Evolutionary conservation across 2,329 filamentous ascomycete genomes (phyloP).

Genomic region (Verticillium nubilum): DNA sequence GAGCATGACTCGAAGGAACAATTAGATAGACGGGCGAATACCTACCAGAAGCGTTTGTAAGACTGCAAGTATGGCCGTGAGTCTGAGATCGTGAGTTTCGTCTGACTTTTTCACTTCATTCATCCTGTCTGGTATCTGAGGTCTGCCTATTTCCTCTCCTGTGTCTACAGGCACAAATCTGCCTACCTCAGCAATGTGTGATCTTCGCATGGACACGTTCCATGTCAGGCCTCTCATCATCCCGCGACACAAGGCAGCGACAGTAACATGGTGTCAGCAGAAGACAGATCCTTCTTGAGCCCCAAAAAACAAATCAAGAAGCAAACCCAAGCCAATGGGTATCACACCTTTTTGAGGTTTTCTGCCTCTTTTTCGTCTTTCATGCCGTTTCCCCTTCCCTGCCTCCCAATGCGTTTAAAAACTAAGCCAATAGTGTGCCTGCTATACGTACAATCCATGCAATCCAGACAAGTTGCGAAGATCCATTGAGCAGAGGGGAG

Average conservation of each 20-base stretch:
- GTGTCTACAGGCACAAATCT: no score
- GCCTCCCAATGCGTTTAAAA: no score
- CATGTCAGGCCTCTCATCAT: no score
- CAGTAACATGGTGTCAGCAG: no score
- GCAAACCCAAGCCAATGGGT: not conserved
- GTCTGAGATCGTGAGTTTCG: no score
- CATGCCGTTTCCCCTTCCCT: not conserved
- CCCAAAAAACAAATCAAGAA: not conserved
- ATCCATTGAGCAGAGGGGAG: not conserved
- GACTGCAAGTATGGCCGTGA: no score
- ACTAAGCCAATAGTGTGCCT: no score
- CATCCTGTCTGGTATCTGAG: not conserved
- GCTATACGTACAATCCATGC: not conserved
- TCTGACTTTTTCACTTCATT: not conserved
- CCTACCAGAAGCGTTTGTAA: not conserved
- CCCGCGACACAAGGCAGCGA: no score
- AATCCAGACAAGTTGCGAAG: not conserved
- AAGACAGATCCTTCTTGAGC: not conserved
- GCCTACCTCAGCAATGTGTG: no score
- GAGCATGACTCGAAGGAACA: not conserved
- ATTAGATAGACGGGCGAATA: not conserved
- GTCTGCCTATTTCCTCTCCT: not conserved
- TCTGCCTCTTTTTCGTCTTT: not conserved
- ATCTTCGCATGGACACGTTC: no score
- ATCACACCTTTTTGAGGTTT: not conserved